Evolutionary conservation across 2,329 filamentous ascomycete genomes (phyloP).

Genomic region (Cladosporium sp.): DNA sequence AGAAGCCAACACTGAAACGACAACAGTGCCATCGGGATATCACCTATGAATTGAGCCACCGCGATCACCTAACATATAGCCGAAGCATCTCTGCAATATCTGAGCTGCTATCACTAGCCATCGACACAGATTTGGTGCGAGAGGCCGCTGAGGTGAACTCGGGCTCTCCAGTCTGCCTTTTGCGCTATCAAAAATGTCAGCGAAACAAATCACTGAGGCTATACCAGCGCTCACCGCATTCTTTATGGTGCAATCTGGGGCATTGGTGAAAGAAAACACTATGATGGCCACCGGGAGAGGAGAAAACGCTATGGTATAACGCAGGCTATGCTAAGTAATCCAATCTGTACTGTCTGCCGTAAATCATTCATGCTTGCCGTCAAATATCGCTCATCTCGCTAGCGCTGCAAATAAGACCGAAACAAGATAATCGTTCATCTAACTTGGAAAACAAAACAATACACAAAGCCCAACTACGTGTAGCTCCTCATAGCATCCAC

Average conservation of each 20-base stretch:
- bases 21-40: too few species aligned
- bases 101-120: background rate
- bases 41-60: too few species aligned
- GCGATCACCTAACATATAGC: too few species aligned
- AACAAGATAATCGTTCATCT: background rate
- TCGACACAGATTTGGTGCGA: background rate
- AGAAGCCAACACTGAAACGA: too few species aligned
- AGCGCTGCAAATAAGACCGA: background rate
- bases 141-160: background rate
- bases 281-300: background rate
- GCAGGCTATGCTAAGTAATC: background rate
- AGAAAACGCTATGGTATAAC: background rate
- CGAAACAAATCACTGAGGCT: background rate
- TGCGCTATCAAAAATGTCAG: too few species aligned
- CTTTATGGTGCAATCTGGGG: background rate
- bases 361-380: background rate
- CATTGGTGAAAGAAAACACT: background rate
- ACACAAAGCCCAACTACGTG: conserved; percentile 39
- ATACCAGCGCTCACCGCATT: background rate
- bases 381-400: background rate
- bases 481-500: conserved; percentile 84
- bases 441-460: background rate
- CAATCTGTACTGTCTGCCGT: background rate
- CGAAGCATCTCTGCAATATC: background rate
- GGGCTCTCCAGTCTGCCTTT: background rate